Conservation (phyloP, 352 stramenopile species). For the Globisporangium nagaii region DNA sequence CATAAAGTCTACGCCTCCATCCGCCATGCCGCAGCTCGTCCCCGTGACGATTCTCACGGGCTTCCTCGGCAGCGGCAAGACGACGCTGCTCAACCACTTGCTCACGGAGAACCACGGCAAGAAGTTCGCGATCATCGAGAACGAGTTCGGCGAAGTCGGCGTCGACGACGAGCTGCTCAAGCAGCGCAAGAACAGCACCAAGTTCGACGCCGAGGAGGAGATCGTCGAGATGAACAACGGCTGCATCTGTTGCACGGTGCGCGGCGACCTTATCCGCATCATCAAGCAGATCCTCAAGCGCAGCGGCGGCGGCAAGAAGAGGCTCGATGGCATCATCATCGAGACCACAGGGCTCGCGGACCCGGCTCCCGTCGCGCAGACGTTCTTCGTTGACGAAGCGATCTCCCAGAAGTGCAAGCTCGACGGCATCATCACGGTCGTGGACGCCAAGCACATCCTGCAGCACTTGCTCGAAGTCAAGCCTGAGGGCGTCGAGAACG, state of each 20-base stretch:
- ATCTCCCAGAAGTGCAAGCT: slow-evolving; percentile 74
- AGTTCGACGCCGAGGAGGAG: slow-evolving; percentile 47
- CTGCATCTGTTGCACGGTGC: slow-evolving; percentile 95
- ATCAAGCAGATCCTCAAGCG: slow-evolving; percentile 58
- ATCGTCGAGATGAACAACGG: slow-evolving; percentile 94
- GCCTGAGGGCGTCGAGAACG: slow-evolving; percentile 39
- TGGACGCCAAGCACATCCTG: slow-evolving; percentile 93
- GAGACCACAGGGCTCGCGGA: slow-evolving; percentile 90
- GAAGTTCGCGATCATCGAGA: slow-evolving; percentile 95
- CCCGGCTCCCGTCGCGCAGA: slow-evolving; percentile 87
- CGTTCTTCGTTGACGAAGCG: slow-evolving; percentile 91
- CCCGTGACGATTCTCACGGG: slow-evolving; percentile 91
- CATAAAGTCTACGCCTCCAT: background rate
- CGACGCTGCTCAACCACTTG: slow-evolving; percentile 94
- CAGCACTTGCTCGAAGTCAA: slow-evolving; percentile 50
- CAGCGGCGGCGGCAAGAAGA: slow-evolving; percentile 19
- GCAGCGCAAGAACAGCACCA: slow-evolving; percentile 28
- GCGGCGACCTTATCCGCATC: slow-evolving; percentile 67
- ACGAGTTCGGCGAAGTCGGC: slow-evolving; percentile 93
- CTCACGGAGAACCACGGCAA: slow-evolving; percentile 86
- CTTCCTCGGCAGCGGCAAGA: slow-evolving; percentile 93
- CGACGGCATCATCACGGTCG: slow-evolving; percentile 94
- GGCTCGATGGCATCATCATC: slow-evolving; percentile 83
- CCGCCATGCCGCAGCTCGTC: slow-evolving; percentile 6
- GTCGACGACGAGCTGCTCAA: slow-evolving; percentile 89